Evolutionary conservation across 768 basidiomycete species (phyloP), one percentile per base, ranked within the genome.

Genomic region (Strobilomyces confusus): DNA sequence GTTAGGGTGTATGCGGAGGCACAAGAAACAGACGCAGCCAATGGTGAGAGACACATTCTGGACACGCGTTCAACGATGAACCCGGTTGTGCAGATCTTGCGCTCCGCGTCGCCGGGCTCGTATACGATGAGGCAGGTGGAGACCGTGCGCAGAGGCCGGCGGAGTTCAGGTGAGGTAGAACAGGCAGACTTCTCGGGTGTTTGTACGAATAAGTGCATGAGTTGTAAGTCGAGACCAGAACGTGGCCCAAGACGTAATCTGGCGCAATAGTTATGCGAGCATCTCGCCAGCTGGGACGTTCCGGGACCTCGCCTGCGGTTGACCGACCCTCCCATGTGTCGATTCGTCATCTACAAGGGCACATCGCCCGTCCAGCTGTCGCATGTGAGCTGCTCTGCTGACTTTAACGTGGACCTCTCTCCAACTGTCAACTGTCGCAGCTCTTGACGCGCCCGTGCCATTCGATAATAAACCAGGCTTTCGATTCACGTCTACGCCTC

Each of bases 1-100:
- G 97, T 99, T 7, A 80, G 97, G 54, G 94, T 99, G 15, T 99
- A 98, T 65, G 97, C 95, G 1, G 97, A 99, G 69, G 95, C 97
- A 1, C 77, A 75, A 43, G 73, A 82, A 38, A 81, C 80, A 55
- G 70, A 80, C 14, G 85, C 87, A 60, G 92, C 89, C 19, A 92
- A 95, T 68, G 89, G 95, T 97, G 59, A 44, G 61, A 48, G 49
- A 29, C 43, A 46, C 33, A 33, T 32, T 37, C 29, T 48, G 32
- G 38, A 36, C 20, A 23, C 15, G 41, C 1, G 25, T 9, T 52
- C 26, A 23, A 50, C 25, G 26, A 55, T 51, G 52, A 59, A 52
- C 22, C 47, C 44, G 13, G 23, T 29, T 43, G n/a, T 43, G 26
- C 48, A 93, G 92, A 91, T 67, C 82, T 95, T 46, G 92, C 92